Evolutionary conservation across 2,329 filamentous ascomycete species (phyloP).

Genomic region (Spiromastix sp.): DNA sequence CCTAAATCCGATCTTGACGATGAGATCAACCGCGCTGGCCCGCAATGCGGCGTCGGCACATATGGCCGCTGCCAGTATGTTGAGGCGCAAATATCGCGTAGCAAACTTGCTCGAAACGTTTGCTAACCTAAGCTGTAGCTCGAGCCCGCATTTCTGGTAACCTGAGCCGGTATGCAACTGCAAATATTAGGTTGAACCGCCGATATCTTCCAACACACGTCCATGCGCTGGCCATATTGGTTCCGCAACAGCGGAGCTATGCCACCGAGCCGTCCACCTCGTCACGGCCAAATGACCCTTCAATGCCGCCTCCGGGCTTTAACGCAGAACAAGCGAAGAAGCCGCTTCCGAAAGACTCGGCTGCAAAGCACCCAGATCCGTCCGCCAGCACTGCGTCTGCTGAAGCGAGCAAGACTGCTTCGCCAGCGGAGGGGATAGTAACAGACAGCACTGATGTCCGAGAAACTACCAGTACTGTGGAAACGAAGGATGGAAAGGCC

Average conservation of each 20-base stretch:
- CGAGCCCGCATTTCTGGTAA: constrained; percentile 22
- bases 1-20: constrained; percentile 10
- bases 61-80: constrained; percentile 5
- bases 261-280: constrained; percentile 49
- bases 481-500: constrained; percentile 21
- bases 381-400: constrained; percentile 7
- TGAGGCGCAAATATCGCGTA: constrained; percentile 4
- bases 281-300: constrained; percentile 30
- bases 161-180: constrained; percentile 22
- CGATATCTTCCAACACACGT: constrained; percentile 39
- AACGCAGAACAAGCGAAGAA: constrained; percentile 85
- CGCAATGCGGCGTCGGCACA: constrained; percentile 18
- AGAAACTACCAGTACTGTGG: constrained; percentile 13
- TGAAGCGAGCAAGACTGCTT: constrained; percentile 11
- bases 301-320: constrained; percentile 77
- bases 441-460: neutral
- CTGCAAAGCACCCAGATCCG: too few species aligned
- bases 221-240: constrained; percentile 47
- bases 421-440: neutral
- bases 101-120: neutral
- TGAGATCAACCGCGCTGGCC: constrained; percentile 30
- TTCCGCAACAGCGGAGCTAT: constrained; percentile 41
- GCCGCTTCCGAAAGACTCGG: constrained; percentile 44
- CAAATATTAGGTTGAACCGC: constrained; percentile 23
- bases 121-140: constrained; percentile 14